Conservation (phyloP, 1,139 yeast species). For the Magnusiomyces sp. region DNA sequence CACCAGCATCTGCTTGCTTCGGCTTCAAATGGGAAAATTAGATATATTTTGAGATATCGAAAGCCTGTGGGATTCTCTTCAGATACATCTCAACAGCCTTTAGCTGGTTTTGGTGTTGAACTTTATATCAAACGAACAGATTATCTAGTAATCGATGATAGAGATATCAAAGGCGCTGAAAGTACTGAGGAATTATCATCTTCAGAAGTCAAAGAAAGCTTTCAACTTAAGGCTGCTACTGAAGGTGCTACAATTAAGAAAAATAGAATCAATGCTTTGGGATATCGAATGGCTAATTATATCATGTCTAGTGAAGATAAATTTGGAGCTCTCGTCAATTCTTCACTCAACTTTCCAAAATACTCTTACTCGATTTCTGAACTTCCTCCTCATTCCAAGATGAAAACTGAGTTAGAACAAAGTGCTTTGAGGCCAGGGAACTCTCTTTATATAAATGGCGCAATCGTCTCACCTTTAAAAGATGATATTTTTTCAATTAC, state of each 20-base stretch:
- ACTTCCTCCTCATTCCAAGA: constrained; percentile 17
- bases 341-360: constrained; percentile 31
- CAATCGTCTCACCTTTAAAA: constrained; percentile 21
- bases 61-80: constrained; percentile 31
- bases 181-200: constrained; percentile 12
- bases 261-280: constrained; percentile 26
- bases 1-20: constrained; percentile 52
- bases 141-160: constrained; percentile 54
- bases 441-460: constrained; percentile 33
- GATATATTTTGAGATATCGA: constrained; percentile 65
- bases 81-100: constrained; percentile 26
- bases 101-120: constrained; percentile 63
- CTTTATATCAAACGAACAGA: constrained; percentile 55
- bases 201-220: neutral
- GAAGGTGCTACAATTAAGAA: constrained; percentile 21
- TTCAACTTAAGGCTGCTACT: constrained; percentile 17
- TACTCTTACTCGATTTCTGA: constrained; percentile 22
- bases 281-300: constrained; percentile 27
- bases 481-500: constrained; percentile 27
- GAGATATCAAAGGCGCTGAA: constrained; percentile 31
- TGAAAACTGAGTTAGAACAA: constrained; percentile 21
- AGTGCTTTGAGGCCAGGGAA: constrained; percentile 28
- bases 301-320: constrained; percentile 25
- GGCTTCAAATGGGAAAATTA: constrained; percentile 55
- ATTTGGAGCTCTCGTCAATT: constrained; percentile 27